phyloP scores from a whole-genome alignment of 495 filamentous ascomycete species.

The Aspergillus haitiensis region DNA sequence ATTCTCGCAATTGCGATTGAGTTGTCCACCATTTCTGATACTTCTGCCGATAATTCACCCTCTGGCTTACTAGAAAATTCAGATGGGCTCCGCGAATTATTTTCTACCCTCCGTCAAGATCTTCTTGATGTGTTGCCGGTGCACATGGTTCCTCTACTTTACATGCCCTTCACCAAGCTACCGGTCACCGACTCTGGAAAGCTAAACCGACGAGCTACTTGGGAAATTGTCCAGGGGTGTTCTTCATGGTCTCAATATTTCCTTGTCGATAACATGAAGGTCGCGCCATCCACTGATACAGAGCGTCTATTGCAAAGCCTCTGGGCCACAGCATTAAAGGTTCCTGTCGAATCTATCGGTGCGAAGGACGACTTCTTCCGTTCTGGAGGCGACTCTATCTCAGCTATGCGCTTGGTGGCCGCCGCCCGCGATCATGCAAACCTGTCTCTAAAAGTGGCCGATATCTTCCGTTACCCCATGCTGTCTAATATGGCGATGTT shows the following conservation, averaged over 20 bases:
- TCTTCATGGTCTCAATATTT: constrained; percentile 8
- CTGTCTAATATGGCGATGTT: constrained; percentile 36
- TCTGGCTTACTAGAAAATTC: neutral
- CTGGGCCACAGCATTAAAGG: constrained; percentile 12
- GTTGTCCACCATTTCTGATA: neutral
- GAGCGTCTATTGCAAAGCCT: constrained; percentile 6
- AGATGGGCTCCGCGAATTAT: neutral
- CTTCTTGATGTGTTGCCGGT: constrained; percentile 11
- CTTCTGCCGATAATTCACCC: neutral
- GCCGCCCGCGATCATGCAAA: constrained; percentile 7
- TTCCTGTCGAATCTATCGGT: constrained; percentile 10
- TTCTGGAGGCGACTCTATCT: constrained; percentile 45
- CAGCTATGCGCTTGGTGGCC: constrained; percentile 35
- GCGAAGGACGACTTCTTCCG: constrained; percentile 39
- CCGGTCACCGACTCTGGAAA: constrained; percentile 16
- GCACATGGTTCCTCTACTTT: constrained; percentile 17
- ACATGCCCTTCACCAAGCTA: constrained; percentile 10
- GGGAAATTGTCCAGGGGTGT: constrained; percentile 4
- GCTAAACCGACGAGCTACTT: constrained; percentile 14
- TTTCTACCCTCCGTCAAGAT: neutral
- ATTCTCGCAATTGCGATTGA: constrained; percentile 9
- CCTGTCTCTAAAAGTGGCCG: constrained; percentile 33
- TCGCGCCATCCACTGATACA: constrained; percentile 5
- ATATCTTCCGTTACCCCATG: constrained; percentile 37
- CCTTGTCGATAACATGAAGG: constrained; percentile 12